Evolutionary conservation across 257 asterid genomes (phyloP).

Genomic region (Petrea volubilis): DNA sequence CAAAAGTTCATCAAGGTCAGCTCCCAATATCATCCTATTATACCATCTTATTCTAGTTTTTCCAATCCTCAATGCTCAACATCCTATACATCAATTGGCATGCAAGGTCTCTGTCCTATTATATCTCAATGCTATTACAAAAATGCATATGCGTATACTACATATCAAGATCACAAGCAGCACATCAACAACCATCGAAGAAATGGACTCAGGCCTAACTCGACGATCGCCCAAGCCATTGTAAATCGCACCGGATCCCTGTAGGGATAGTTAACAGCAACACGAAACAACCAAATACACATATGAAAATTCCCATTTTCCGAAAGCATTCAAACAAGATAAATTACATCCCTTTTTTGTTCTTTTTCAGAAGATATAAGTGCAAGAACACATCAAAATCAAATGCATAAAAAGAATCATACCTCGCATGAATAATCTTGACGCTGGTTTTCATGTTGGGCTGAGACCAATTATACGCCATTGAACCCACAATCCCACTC

Average conservation of each 20-base stretch:
- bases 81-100: background rate
- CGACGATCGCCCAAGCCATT: too few species aligned
- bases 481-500: slow-evolving; percentile 78
- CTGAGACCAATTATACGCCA: slow-evolving; percentile 95
- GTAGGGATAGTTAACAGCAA: too few species aligned
- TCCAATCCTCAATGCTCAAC: background rate
- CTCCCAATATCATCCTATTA: background rate
- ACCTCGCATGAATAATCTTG: slow-evolving; percentile 94
- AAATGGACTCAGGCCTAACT: background rate
- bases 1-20: background rate
- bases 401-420: background rate
- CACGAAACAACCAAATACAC: background rate
- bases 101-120: background rate
- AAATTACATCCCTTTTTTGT: too few species aligned
- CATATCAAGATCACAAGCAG: slow-evolving; percentile 3
- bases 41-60: background rate
- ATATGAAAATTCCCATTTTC: background rate
- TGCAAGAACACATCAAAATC: background rate
- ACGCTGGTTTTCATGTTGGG: slow-evolving; percentile 92
- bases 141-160: background rate
- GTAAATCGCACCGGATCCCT: too few species aligned
- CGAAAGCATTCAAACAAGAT: background rate
- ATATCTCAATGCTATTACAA: background rate
- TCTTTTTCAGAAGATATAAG: too few species aligned
- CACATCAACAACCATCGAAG: background rate